Percentiles rank a stretch among this genome's conserved stretches.
Conservation (phyloP, 176 grass and related monocot genomes). For the Canna indica region DNA sequence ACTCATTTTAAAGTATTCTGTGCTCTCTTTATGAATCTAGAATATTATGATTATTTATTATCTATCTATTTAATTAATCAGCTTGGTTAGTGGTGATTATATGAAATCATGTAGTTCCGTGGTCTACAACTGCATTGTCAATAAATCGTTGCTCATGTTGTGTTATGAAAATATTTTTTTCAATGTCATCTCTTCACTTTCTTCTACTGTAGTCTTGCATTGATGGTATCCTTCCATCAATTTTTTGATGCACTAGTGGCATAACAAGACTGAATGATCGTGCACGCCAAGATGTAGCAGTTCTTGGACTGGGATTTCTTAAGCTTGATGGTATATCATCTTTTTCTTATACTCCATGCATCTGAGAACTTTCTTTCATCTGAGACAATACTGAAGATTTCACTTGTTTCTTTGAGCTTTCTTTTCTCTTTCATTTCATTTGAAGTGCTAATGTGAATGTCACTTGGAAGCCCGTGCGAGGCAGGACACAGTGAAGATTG, state of each 20-base stretch:
- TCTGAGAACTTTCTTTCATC: not conserved
- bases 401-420: conserved; percentile 4
- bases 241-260: conserved; percentile 38
- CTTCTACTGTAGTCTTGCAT: conserved; percentile 8
- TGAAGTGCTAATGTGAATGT: conserved; percentile 18
- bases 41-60: not conserved
- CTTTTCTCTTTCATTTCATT: conserved; percentile 21
- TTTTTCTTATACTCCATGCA: not conserved
- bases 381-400: conserved; percentile 5
- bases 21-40: not conserved
- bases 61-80: not conserved
- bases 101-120: not conserved
- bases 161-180: not conserved
- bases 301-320: conserved; percentile 66
- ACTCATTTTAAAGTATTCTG: not conserved
- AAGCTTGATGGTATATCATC: conserved; percentile 79
- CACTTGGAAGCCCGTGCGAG: conserved; percentile 69
- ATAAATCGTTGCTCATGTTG: not conserved
- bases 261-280: conserved; percentile 92
- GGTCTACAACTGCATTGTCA: not conserved
- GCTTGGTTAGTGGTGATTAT: not conserved
- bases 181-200: conserved; percentile 3
- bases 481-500: conserved; percentile 73
- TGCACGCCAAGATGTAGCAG: conserved; percentile 79
- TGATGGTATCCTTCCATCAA: conserved; percentile 10